Base-by-base conservation (phyloP, 73 alveolate genomes). In the Paramecium biaurelia region DNA sequence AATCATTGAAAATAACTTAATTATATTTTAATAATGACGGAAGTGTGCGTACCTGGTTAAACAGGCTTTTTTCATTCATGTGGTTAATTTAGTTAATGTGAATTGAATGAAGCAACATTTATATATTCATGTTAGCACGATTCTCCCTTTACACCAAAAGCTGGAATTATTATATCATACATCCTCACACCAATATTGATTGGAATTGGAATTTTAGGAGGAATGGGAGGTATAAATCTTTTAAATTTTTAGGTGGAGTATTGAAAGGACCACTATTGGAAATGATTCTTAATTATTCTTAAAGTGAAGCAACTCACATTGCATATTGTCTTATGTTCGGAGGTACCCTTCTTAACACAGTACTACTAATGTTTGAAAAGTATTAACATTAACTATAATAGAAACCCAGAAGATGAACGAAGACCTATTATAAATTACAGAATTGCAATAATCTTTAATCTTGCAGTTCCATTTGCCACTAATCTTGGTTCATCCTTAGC, bases 321-420 rank as follows among this genome's bases (percentile, higher is more conserved):
- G 90, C 90, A 38, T 79, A 79, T 24, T 79, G 90, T 79, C 90
- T 79, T 41, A 79, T 79, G 90, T 79, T 79, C 18, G 90, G 90
- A 30, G 70, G 76, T 9, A 79, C 90, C 1, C 42, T 32, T 34
- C 70, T 79, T n/a, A 79, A 79, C 37, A 47, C 90, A 79, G 56
- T 79, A 43, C 56, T 79, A 63, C 23, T 79, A 11, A 43, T 79
- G 74, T 79, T 79, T 45, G 90, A 79, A 34, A 79, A 38, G 86
- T 72, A 72, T 53, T 18, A 0, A 53, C 20, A 10, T 72, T 32
- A 72, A 72, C 24, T 2, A 11, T 0, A n/a, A 14, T 35, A 72
- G 86, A 37, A 72, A 79, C 20, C 90, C 90, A 20, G 35, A 38
- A 23, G 74, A 79, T 12, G 32, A 38, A 4, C 7, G 35, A 26